A percentile compares a stretch with the other conserved stretches of the same genome.
Conservation (phyloP, 176 grass and related monocot genomes). For the Oryza rufipogon region DNA sequence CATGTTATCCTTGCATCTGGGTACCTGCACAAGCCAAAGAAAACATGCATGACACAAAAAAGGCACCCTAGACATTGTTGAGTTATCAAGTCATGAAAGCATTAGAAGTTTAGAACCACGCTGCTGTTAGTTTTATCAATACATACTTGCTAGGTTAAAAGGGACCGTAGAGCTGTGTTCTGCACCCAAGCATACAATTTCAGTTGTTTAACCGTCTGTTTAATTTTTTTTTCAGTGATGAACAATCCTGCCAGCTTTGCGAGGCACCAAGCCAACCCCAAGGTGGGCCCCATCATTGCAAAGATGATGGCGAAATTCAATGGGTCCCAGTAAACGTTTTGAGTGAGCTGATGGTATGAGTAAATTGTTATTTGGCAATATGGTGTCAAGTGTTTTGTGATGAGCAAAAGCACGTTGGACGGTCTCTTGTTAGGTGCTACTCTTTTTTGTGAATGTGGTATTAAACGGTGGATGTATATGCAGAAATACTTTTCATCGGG, state of each 20-base stretch:
- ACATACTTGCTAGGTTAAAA: neutral
- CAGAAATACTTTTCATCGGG: neutral
- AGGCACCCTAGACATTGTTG: neutral
- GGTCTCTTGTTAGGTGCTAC: constrained; percentile 24
- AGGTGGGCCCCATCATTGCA: constrained; percentile 83
- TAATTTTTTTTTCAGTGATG: constrained; percentile 71
- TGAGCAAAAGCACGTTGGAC: constrained; percentile 12
- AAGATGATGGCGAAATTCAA: constrained; percentile 95
- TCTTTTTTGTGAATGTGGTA: constrained; percentile 31
- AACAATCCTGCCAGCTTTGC: constrained; percentile 87
- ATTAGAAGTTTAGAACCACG: neutral
- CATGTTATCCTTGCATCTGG: neutral
- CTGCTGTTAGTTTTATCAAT: neutral
- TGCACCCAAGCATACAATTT: neutral
- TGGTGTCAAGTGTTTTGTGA: neutral
- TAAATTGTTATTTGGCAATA: neutral
- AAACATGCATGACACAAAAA: neutral
- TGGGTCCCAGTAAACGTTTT: constrained; percentile 44
- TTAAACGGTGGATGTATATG: neutral
- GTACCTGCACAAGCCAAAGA: neutral
- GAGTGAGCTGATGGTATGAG: constrained; percentile 11
- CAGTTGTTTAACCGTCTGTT: neutral
- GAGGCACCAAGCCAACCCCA: constrained; percentile 84
- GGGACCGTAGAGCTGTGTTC: neutral
- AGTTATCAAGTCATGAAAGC: neutral